Evolutionary conservation across 164 flowering plant species (phyloP), one percentile per base, ranked within the genome.

Genomic region (Brasenia schreberi): DNA sequence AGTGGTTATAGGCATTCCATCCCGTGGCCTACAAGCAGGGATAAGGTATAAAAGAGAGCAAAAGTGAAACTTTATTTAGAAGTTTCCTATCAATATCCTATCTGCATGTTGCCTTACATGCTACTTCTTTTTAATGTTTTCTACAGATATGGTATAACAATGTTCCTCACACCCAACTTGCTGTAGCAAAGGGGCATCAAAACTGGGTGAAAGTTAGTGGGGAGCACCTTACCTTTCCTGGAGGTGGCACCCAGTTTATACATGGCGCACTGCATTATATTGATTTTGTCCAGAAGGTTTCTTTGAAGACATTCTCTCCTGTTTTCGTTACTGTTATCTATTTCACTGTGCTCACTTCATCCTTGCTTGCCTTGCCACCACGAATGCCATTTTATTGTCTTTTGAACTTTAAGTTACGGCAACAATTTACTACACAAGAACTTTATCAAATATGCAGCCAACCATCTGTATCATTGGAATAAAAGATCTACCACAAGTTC

Each of bases 171-270:
- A 77, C 90, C 5, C 69, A 58, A 79, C 81, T 89, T 60, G 98
- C 97, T 2, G 79, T 80, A 66, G 84, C 86, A 66, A 93, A 93
- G 72, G 97, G 98, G 7, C 97, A 90, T 67, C 97, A 93, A 66
- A 93, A 93, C 70, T 91, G 98, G 98, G 90, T 93, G 17, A 93
- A 90, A 74, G 84, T 87, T 64, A 79, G 83, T 0, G 98, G 98
- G 27, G 96, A 93, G 76, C 83, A 84, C 71, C 78, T 93, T 63
- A 86, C 92, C 6, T 93, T 91, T 66, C 97, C 97, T 1, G 98
- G 98, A 1, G 98, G 98, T 64, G 98, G 98, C 2, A 93, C 98
- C 43, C 96, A 90, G 74, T 90, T 93, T 80, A 93, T 91, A n/a
- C 97, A 93, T 66, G 98, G 98, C 12, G 97, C 98, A 5, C 81